Evolutionary conservation across 2,329 filamentous ascomycete species (phyloP).

Genomic region (Torrubiella hemipterigena): DNA sequence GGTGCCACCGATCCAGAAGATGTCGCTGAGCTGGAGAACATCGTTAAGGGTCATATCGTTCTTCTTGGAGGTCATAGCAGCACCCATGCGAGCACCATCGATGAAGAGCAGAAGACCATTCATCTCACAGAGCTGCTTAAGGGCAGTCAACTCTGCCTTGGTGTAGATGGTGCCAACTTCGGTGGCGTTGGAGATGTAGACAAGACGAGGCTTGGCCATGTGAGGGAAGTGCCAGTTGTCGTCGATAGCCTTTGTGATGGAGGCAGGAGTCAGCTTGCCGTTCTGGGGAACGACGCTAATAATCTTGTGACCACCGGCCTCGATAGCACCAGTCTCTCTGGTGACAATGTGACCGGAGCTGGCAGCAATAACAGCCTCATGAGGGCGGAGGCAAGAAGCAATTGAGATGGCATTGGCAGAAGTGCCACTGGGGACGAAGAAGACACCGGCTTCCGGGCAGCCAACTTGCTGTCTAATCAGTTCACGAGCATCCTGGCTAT

Average conservation of each 20-base stretch:
- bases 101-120: slow-evolving; percentile 30
- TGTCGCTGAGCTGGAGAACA: slow-evolving; percentile 33
- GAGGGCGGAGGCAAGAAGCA: slow-evolving; percentile 34
- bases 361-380: slow-evolving; percentile 38
- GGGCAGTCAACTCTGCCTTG: slow-evolving; percentile 24
- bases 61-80: slow-evolving; percentile 26
- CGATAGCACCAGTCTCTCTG: slow-evolving; percentile 37
- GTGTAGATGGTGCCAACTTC: slow-evolving; percentile 37
- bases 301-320: slow-evolving; percentile 38
- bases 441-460: slow-evolving; percentile 28
- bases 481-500: slow-evolving; percentile 26
- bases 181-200: slow-evolving; percentile 39
- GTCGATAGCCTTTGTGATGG: slow-evolving; percentile 27
- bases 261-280: slow-evolving; percentile 32
- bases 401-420: slow-evolving; percentile 40
- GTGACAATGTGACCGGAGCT: slow-evolving; percentile 36
- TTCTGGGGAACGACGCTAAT: slow-evolving; percentile 31
- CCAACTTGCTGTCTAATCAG: slow-evolving; percentile 26
- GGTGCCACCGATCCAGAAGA: slow-evolving; percentile 43
- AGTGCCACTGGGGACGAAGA: slow-evolving; percentile 39
- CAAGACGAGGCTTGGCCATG: slow-evolving; percentile 36
- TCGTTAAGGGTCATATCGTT: slow-evolving; percentile 32
- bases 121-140: slow-evolving; percentile 29
- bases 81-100: slow-evolving; percentile 33
- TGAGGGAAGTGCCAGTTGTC: slow-evolving; percentile 39